Conservation (phyloP, 495 filamentous ascomycete genomes). For the Penicillium robsamsonii region DNA sequence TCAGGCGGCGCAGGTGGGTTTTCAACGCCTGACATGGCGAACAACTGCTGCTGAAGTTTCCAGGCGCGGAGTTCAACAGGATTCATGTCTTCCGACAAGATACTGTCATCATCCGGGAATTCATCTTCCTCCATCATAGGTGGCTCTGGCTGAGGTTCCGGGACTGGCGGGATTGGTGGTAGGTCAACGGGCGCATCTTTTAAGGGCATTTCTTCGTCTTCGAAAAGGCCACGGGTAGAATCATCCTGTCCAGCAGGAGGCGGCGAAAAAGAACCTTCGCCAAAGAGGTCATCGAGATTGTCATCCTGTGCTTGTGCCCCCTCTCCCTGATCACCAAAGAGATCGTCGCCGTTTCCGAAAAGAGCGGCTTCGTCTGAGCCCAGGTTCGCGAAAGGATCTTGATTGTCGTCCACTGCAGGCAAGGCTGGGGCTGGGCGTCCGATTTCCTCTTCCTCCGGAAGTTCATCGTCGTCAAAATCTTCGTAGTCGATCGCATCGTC, state of each 20-base stretch:
- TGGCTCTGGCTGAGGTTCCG: constrained; percentile 30
- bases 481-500: constrained; percentile 84
- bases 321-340: constrained; percentile 44
- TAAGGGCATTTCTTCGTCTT: constrained; percentile 35
- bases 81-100: constrained; percentile 45
- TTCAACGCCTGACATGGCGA: constrained; percentile 50
- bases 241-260: constrained; percentile 42
- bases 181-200: constrained; percentile 25
- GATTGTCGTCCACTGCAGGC: constrained; percentile 16
- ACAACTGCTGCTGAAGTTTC: constrained; percentile 52
- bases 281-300: constrained; percentile 55
- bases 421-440: constrained; percentile 12
- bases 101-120: constrained; percentile 30
- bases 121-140: constrained; percentile 40
- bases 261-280: constrained; percentile 44
- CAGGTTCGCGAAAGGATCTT: constrained; percentile 26
- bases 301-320: constrained; percentile 31
- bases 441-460: constrained; percentile 62
- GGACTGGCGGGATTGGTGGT: constrained; percentile 22
- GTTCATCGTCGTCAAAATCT: constrained; percentile 74
- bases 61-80: constrained; percentile 44
- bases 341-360: constrained; percentile 39
- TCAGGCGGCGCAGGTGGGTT: constrained; percentile 57
- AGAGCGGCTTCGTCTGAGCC: constrained; percentile 53
- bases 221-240: constrained; percentile 40